Evolutionary conservation across 2,329 filamentous ascomycete genomes (phyloP).

Genomic region (Cladorrhinum sp.): DNA sequence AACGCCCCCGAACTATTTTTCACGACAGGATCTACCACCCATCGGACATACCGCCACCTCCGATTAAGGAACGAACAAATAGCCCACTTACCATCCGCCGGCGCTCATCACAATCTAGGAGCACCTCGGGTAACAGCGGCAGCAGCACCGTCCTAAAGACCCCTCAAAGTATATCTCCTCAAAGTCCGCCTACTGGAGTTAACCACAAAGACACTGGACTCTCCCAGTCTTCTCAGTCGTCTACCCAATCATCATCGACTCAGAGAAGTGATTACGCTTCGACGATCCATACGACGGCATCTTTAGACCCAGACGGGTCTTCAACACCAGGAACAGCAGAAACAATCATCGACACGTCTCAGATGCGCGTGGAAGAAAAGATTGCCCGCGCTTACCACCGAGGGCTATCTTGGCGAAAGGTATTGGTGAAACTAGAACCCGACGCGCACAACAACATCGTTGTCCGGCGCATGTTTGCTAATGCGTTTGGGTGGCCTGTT

Average conservation of each 20-base stretch:
- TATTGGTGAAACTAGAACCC: slow-evolving; percentile 89
- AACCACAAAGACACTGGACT: slow-evolving; percentile 38
- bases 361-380: slow-evolving; percentile 93
- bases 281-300: slow-evolving; percentile 44
- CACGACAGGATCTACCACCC: slow-evolving; percentile 96
- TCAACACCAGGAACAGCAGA: slow-evolving; percentile 22
- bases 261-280: slow-evolving; percentile 1
- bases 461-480: slow-evolving; percentile 92
- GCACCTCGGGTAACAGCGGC: slow-evolving; percentile 24
- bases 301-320: slow-evolving; percentile 35
- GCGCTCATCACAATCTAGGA: slow-evolving; percentile 25
- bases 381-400: slow-evolving; percentile 94
- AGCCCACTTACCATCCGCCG: slow-evolving; percentile 35
- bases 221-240: neutral
- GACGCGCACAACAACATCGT: slow-evolving; percentile 99
- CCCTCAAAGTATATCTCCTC: slow-evolving; percentile 29
- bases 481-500: slow-evolving; percentile 97
- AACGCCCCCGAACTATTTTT: slow-evolving; percentile 85
- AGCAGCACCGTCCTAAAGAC: slow-evolving; percentile 4
- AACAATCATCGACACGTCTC: slow-evolving; percentile 56
- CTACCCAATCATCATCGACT: slow-evolving; percentile 7
- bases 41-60: slow-evolving; percentile 82
- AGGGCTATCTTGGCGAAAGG: slow-evolving; percentile 91
- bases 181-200: slow-evolving; percentile 21
- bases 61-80: slow-evolving; percentile 54